Conservation (phyloP, 2,329 filamentous ascomycete species). For the Kalaharituber pfeilii region DNA sequence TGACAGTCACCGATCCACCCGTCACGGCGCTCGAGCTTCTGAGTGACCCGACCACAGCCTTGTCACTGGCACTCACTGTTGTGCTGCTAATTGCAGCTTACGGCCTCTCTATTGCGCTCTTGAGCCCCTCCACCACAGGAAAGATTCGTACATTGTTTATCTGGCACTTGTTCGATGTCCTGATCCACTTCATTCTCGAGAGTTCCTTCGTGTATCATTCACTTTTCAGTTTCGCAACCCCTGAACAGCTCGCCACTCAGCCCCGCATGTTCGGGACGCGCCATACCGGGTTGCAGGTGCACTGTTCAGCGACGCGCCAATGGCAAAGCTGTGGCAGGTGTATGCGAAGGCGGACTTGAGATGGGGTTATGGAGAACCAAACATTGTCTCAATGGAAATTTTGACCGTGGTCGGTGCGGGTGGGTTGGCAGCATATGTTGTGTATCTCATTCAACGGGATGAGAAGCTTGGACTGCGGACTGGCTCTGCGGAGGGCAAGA, state of each 20-base stretch:
- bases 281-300: conserved; percentile 7
- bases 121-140: conserved; percentile 37
- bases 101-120: conserved; percentile 22
- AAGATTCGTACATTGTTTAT: conserved; percentile 65
- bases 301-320: conserved; percentile 25
- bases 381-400: conserved; percentile 46
- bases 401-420: conserved; percentile 47
- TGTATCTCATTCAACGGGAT: conserved; percentile 41
- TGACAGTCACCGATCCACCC: neutral
- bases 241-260: conserved; percentile 5
- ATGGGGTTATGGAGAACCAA: conserved; percentile 46
- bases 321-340: conserved; percentile 50
- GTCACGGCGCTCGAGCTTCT: conserved; percentile 14
- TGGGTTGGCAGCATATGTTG: conserved; percentile 41
- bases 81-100: conserved; percentile 20
- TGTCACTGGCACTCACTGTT: conserved; percentile 19
- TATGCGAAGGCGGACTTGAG: conserved; percentile 46
- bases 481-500: conserved; percentile 10
- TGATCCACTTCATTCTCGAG: conserved; percentile 83
- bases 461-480: conserved; percentile 26
- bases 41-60: conserved; percentile 15
- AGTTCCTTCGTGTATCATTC: conserved; percentile 85
- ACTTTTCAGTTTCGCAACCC: conserved; percentile 48
- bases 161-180: conserved; percentile 85
- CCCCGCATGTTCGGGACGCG: neutral